Percentiles rank a stretch among this genome's conserved stretches.
Evolutionary conservation across 2,329 filamentous ascomycete genomes (phyloP).

Genomic region (Blastomyces silverae): DNA sequence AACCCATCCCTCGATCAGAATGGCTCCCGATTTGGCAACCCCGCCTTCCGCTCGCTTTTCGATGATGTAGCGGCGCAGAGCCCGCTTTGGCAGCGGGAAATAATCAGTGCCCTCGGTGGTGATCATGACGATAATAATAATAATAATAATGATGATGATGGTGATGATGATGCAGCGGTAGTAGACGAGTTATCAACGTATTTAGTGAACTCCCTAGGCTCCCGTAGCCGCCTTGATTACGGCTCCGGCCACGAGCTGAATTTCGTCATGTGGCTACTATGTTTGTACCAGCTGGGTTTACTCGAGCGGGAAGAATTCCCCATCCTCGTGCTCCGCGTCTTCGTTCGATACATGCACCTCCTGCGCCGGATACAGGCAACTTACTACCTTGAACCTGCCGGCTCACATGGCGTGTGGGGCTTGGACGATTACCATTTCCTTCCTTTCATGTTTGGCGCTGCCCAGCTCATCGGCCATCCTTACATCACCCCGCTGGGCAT

Average conservation of each 20-base stretch:
- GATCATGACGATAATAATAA: background rate
- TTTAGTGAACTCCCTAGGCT: constrained; percentile 76
- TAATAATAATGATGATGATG: constrained; percentile 18
- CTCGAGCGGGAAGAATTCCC: constrained; percentile 62
- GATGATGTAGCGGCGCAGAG: constrained; percentile 44
- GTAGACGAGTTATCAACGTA: constrained; percentile 71
- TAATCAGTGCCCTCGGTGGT: constrained; percentile 32
- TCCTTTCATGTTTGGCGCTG: constrained; percentile 89
- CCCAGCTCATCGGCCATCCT: constrained; percentile 77
- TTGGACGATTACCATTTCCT: constrained; percentile 96
- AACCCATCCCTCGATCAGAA: constrained; percentile 78
- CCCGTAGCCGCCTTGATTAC: constrained; percentile 83
- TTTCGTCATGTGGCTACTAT: constrained; percentile 95
- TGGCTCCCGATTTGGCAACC: constrained; percentile 91
- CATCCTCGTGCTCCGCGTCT: constrained; percentile 67
- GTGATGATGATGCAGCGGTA: constrained; percentile 37
- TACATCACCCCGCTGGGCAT: constrained; percentile 74
- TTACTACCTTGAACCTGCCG: constrained; percentile 95
- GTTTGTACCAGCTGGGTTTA: constrained; percentile 70
- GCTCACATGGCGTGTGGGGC: constrained; percentile 96
- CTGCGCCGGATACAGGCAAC: constrained; percentile 85
- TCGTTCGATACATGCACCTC: constrained; percentile 71
- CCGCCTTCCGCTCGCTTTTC: constrained; percentile 76
- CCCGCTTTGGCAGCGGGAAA: constrained; percentile 37
- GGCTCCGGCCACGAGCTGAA: constrained; percentile 96